These are phyloP conservation scores for Debaryomyces udenii DNA, from an alignment of 1,139 yeast genomes.

Conservation along the genomic window DNA sequence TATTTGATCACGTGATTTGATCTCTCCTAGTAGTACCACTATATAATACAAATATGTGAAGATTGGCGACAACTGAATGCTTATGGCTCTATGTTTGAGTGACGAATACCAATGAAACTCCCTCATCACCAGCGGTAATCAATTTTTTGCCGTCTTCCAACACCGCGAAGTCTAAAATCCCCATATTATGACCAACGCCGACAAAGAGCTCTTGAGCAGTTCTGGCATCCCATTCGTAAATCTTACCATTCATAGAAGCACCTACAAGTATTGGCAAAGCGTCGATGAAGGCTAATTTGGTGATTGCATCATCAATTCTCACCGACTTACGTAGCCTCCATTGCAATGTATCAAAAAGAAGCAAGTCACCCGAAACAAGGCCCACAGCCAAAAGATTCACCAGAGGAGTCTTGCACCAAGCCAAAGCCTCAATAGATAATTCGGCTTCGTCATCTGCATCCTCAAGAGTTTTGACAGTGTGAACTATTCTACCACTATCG, in stretches of 20 bases:
- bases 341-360: slow-evolving; percentile 77
- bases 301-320: slow-evolving; percentile 77
- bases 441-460: slow-evolving; percentile 67
- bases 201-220: slow-evolving; percentile 74
- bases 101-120: slow-evolving; percentile 78
- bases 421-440: slow-evolving; percentile 80
- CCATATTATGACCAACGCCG: slow-evolving; percentile 93
- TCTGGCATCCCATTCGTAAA: slow-evolving; percentile 88
- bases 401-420: slow-evolving; percentile 72
- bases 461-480: slow-evolving; percentile 65
- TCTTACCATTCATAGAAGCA: slow-evolving; percentile 80
- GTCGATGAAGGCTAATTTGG: slow-evolving; percentile 70
- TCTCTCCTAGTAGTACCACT: not conserved
- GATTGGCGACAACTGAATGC: not conserved
- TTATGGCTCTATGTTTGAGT: slow-evolving; percentile 18
- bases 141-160: slow-evolving; percentile 66
- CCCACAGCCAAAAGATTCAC: slow-evolving; percentile 76
- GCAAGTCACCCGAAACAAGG: slow-evolving; percentile 82
- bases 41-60: slow-evolving; percentile 4
- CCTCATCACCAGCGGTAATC: slow-evolving; percentile 97
- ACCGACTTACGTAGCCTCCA: slow-evolving; percentile 84
- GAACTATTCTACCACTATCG: slow-evolving; percentile 71
- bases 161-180: slow-evolving; percentile 79
- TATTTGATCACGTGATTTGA: slow-evolving; percentile 4
- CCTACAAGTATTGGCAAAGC: slow-evolving; percentile 64